Percentiles rank a stretch among this genome's conserved stretches.
Evolutionary conservation across 345 rosid genomes (phyloP).

Genomic region (Draba incana): DNA sequence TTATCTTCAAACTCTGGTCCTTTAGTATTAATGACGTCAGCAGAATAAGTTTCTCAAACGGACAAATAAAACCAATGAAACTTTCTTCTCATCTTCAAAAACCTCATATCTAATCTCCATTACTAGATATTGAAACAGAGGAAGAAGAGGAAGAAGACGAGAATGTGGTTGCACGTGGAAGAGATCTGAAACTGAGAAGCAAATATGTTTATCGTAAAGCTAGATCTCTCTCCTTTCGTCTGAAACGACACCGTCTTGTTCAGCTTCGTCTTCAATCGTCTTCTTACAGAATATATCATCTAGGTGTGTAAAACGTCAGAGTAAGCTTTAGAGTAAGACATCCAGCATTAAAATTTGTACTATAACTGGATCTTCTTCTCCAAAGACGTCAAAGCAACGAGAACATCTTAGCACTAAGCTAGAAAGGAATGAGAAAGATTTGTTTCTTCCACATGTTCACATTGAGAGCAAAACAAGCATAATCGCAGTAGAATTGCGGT

Average conservation of each 20-base stretch:
- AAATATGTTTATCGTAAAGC: conserved; percentile 74
- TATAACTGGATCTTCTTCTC: too few relatives aligned
- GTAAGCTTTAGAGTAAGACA: too few relatives aligned
- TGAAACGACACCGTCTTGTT: conserved; percentile 51
- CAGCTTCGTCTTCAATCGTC: conserved; percentile 83
- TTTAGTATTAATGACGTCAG: conserved; percentile 77
- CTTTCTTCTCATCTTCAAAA: conserved; percentile 80
- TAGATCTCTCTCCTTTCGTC: conserved; percentile 75
- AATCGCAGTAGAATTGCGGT: too few relatives aligned
- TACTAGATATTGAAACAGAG: conserved; percentile 71
- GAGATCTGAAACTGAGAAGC: conserved; percentile 67
- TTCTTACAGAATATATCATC: conserved; percentile 80
- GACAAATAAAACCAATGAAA: conserved; percentile 95
- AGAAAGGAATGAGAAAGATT: too few relatives aligned
- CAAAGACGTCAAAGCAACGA: too few relatives aligned
- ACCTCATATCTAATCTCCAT: conserved; percentile 72
- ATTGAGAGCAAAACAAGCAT: too few relatives aligned
- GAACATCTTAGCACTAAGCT: too few relatives aligned
- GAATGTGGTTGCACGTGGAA: conserved; percentile 49
- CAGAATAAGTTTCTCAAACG: conserved; percentile 88
- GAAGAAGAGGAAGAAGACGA: conserved; percentile 48
- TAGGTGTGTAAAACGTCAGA: too few relatives aligned
- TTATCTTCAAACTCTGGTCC: conserved; percentile 48
- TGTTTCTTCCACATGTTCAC: too few relatives aligned
- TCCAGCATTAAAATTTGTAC: too few relatives aligned